Percentiles rank a stretch among this genome's conserved stretches.
phyloP scores from a whole-genome alignment of 2,329 filamentous ascomycete species.

The Fusarium floridanum region DNA sequence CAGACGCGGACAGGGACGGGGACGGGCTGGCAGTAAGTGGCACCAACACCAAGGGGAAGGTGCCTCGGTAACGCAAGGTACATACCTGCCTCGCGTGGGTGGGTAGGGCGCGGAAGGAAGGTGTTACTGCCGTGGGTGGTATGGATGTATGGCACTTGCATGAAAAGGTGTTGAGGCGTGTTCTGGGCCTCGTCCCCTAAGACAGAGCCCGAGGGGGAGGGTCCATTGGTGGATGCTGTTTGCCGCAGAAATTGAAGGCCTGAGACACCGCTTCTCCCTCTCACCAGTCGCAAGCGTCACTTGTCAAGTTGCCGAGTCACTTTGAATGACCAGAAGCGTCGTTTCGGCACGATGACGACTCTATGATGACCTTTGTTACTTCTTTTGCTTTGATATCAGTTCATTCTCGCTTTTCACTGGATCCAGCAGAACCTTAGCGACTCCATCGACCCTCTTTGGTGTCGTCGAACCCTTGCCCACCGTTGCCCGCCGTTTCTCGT shows the following conservation, averaged over 20 bases:
- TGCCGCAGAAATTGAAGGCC: conserved; percentile 1
- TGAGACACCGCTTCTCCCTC: conserved; percentile 16
- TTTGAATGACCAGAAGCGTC: conserved; percentile 3
- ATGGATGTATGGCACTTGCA: neutral
- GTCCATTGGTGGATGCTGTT: neutral
- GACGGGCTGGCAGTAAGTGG: neutral
- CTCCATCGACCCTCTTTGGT: neutral
- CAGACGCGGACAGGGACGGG: no score
- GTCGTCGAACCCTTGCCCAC: conserved; percentile 7
- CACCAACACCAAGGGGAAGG: conserved; percentile 1
- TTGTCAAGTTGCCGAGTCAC: conserved; percentile 1
- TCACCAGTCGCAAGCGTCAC: conserved; percentile 9
- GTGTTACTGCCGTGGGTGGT: neutral
- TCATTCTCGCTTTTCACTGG: conserved; percentile 7
- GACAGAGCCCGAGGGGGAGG: neutral
- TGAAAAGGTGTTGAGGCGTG: neutral
- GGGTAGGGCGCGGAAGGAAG: conserved; percentile 1
- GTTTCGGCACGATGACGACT: conserved; percentile 23
- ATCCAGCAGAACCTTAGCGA: neutral
- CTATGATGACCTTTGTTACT: conserved; percentile 13
- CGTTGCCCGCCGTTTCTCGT: conserved; percentile 6
- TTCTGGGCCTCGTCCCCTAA: conserved; percentile 1
- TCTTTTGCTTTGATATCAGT: neutral
- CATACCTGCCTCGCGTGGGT: neutral
- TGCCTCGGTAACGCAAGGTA: conserved; percentile 12